Percentiles rank a stretch among this genome's conserved stretches.
Conservation (phyloP, 768 basidiomycete species). For the Leccinum imitatum region DNA sequence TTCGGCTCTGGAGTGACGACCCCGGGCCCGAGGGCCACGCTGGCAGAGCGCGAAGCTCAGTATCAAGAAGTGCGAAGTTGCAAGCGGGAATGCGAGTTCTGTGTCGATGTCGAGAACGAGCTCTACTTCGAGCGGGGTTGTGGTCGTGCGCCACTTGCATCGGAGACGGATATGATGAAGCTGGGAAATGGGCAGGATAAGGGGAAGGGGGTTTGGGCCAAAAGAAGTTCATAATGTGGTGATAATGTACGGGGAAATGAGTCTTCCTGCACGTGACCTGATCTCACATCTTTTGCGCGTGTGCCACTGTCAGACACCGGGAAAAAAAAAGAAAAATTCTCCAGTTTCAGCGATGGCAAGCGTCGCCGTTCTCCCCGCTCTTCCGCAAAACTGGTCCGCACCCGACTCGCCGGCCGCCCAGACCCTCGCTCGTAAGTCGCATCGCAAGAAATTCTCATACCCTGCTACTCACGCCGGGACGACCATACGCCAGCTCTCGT, state of each 20-base stretch:
- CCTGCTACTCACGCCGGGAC: conserved; percentile 8
- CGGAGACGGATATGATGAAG: no score
- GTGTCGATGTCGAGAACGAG: background rate
- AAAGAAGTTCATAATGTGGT: no score
- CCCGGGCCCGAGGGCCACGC: conserved; percentile 28
- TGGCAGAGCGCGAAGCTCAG: conserved; percentile 68
- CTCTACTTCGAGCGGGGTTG: no score
- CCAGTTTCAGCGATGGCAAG: conserved; percentile 21
- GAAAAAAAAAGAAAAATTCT: background rate
- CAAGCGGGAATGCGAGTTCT: conserved; percentile 35
- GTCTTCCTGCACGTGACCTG: background rate
- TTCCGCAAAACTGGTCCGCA: conserved; percentile 23
- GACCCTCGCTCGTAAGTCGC: conserved; percentile 29
- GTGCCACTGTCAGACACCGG: background rate
- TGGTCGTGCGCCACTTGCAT: no score
- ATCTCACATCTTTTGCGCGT: background rate
- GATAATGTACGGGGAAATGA: no score
- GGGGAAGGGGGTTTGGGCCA: no score
- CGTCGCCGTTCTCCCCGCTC: conserved; percentile 26
- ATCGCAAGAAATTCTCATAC: background rate
- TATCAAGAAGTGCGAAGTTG: conserved; percentile 74
- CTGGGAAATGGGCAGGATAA: no score
- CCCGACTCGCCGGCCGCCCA: conserved; percentile 16
- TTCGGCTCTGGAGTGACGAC: conserved; percentile 8
- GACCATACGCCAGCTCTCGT: conserved; percentile 27